Evolutionary conservation across 805 yeast genomes (phyloP), one percentile per base, ranked within the genome.

Genomic region (Yarrowia divulgata): DNA sequence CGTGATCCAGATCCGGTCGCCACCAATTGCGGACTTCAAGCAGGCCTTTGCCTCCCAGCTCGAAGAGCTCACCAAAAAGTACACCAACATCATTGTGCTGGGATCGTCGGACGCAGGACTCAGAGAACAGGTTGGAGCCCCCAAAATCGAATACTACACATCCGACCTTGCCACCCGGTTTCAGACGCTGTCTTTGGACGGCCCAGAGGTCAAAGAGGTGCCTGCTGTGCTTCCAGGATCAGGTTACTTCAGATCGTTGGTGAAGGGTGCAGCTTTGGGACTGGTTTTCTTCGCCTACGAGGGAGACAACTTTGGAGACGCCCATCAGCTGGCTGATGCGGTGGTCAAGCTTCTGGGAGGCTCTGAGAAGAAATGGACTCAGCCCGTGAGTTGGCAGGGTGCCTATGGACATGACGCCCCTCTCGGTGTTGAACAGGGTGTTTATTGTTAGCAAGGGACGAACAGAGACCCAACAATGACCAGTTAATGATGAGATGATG

Each of bases 271-370:
- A 6, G 72, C 71, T 32, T 43, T 69, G 10, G 79, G 77, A 0
- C 45, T 78, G 1, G 85, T 85, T 12, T 81, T 85, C 18, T 88
- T 83, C 75, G 96, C 89, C 1, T 92, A 91, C 77, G 98, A 93
- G 76, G 98, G 98, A 42, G 98, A 93, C 77, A 94, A 94, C 77
- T 84, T 88, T 37, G 75, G 77, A 23, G 97, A 93, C 76, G 95
- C 96, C 8, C 81, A 80, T 52, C 71, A 75, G 10, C 77, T 89
- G 71, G 87, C 90, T 1, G 71, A 71, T 13, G 76, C 77, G 40
- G 76, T 82, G 2, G 72, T 76, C 7, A 72, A 78, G 5, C 71
- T 80, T 19, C 73, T 81, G 35, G 75, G 72, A 7, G 48, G 68
- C 8, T 52, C 52, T 63, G 73, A n/a, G 60, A 52, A 71, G 73